These are phyloP conservation scores for Phytophthora fragariae DNA, from an alignment of 352 stramenopile species.

Conservation along the genomic window DNA sequence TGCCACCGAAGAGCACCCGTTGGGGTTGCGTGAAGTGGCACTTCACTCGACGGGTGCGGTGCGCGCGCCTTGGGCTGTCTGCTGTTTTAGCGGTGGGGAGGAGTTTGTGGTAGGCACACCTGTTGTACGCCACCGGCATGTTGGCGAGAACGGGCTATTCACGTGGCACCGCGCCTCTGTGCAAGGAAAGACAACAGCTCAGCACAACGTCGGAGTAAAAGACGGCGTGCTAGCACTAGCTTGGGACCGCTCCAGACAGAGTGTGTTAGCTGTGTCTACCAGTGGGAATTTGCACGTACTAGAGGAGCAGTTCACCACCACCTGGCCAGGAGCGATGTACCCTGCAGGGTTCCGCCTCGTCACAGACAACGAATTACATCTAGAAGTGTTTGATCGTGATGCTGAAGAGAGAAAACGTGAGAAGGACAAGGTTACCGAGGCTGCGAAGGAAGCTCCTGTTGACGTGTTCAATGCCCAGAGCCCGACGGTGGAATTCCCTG, in stretches of 20 bases:
- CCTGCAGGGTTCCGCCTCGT: constrained; percentile 80
- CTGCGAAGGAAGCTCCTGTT: constrained; percentile 25
- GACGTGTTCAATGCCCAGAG: constrained; percentile 56
- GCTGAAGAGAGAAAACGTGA: constrained; percentile 42
- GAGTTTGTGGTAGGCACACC: constrained; percentile 78
- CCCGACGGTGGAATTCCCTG: constrained; percentile 28
- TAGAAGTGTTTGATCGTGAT: constrained; percentile 48
- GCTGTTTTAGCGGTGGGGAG: constrained; percentile 70
- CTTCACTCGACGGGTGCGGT: constrained; percentile 76
- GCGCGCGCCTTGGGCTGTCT: constrained; percentile 75
- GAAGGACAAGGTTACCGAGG: constrained; percentile 38
- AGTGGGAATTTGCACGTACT: constrained; percentile 73
- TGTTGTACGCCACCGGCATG: constrained; percentile 79
- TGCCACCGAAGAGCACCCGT: constrained; percentile 8
- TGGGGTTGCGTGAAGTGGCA: constrained; percentile 52
- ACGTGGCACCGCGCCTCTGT: constrained; percentile 67
- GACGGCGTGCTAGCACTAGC: constrained; percentile 69
- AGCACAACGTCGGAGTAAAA: constrained; percentile 82
- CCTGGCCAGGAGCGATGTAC: constrained; percentile 88
- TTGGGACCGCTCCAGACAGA: constrained; percentile 66
- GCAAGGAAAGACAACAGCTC: constrained; percentile 45
- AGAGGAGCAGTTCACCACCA: constrained; percentile 78
- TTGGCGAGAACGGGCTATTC: constrained; percentile 84
- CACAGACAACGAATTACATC: constrained; percentile 80
- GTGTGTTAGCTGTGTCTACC: constrained; percentile 71